Evolutionary conservation across 2,329 filamentous ascomycete species (phyloP).

Genomic region (Pseudocercospora pini-densiflorae): DNA sequence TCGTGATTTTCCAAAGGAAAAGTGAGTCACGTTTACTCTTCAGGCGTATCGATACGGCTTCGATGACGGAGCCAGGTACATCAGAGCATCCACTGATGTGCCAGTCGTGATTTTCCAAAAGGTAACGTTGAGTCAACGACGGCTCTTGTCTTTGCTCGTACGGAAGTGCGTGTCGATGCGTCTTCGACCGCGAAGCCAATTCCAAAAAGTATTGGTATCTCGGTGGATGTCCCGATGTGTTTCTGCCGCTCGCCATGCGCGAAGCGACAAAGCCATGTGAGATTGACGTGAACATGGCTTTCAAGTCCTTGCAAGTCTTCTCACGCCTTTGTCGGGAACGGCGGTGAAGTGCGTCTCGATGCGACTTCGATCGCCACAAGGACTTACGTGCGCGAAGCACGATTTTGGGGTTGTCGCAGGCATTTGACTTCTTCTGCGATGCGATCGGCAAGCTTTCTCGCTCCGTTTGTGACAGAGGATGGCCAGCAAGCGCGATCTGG

Average conservation of each 20-base stretch:
- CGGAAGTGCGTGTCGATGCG: neutral
- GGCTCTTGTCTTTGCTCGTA: neutral
- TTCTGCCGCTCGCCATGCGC: slow-evolving; percentile 1
- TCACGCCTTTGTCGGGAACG: neutral
- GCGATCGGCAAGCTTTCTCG: neutral
- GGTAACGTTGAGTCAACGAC: neutral
- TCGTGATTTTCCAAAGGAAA: too few relatives aligned
- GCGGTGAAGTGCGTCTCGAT: slow-evolving; percentile 5
- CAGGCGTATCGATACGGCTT: too few relatives aligned
- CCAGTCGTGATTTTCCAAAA: neutral
- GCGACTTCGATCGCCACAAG: slow-evolving; percentile 9
- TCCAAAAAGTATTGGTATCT: neutral
- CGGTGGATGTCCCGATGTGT: neutral
- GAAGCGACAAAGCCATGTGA: neutral
- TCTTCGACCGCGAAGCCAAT: neutral
- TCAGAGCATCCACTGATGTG: neutral
- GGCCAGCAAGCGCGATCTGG: slow-evolving; percentile 2
- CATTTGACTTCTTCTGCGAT: neutral
- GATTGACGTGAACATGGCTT: neutral
- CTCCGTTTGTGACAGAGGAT: neutral
- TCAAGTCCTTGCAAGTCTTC: slow-evolving; percentile 1
- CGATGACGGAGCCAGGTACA: neutral
- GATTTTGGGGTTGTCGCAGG: neutral
- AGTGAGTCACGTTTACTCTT: too few relatives aligned
- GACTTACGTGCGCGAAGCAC: neutral